Conservation (phyloP, 192 early-diverging fungal species). For the Backusella sp. region DNA sequence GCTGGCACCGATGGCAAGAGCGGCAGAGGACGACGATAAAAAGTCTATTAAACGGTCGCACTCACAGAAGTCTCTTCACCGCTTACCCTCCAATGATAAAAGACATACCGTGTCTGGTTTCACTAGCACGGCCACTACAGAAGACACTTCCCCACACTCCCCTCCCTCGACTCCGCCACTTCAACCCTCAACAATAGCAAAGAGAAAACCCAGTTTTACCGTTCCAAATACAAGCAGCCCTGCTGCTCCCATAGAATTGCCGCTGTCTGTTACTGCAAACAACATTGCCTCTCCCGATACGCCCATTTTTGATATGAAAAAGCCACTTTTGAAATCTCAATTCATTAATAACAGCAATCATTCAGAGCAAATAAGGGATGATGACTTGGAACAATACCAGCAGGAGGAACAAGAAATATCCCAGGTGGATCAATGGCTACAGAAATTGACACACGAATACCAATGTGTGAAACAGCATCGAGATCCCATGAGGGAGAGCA, state of each 20-base stretch:
- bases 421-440: background rate
- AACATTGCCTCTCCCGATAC: background rate
- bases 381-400: conserved; percentile 33
- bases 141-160: background rate
- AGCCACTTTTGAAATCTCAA: conserved; percentile 7
- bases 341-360: conserved; percentile 1
- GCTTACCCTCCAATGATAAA: background rate
- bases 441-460: conserved; percentile 37
- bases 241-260: background rate
- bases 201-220: background rate
- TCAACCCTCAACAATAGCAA: background rate
- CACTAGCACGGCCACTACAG: background rate
- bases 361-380: conserved; percentile 34
- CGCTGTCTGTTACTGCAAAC: conserved; percentile 11
- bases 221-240: background rate
- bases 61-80: conserved; percentile 13
- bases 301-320: background rate
- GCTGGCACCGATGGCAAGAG: conserved; percentile 29
- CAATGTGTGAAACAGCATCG: conserved; percentile 27
- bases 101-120: background rate
- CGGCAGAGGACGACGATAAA: background rate
- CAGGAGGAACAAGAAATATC: conserved; percentile 25
- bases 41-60: conserved; percentile 24
- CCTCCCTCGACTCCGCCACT: conserved; percentile 6
- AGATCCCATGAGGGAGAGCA: conserved; percentile 45